Percentiles rank a stretch among this genome's conserved stretches.
Conservation (phyloP, 2,329 filamentous ascomycete genomes). For the Drechslerella coelobrocha region DNA sequence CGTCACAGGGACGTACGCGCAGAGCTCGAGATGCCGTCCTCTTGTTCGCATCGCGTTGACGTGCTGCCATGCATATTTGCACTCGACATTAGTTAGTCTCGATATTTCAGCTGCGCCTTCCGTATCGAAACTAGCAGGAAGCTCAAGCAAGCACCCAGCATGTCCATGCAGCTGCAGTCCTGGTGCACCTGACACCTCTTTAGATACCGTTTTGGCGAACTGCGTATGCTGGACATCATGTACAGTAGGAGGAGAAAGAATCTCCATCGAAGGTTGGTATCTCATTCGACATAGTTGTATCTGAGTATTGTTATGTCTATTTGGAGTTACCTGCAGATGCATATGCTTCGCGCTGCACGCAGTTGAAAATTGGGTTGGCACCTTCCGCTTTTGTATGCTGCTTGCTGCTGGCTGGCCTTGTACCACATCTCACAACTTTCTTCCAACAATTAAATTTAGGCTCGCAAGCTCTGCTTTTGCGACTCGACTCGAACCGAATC, state of each 20-base stretch:
- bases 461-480: too few relatives aligned
- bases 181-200: not conserved
- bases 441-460: conserved; percentile 46
- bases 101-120: not conserved
- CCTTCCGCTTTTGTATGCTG: conserved; percentile 36
- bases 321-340: too few relatives aligned
- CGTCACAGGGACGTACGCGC: too few relatives aligned
- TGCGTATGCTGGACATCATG: too few relatives aligned
- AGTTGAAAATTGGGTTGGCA: conserved; percentile 34
- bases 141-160: not conserved
- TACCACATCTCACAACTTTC: conserved; percentile 30
- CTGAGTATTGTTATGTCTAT: too few relatives aligned
- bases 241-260: too few relatives aligned
- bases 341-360: not conserved
- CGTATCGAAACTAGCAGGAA: not conserved
- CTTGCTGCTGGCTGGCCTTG: conserved; percentile 10
- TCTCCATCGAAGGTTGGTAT: too few relatives aligned
- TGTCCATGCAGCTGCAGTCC: not conserved
- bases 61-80: not conserved
- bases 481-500: too few relatives aligned
- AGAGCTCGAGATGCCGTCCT: not conserved
- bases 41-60: not conserved
- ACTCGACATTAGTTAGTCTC: not conserved
- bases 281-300: too few relatives aligned
- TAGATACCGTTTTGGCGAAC: not conserved